Base-by-base conservation (phyloP, 2,329 filamentous ascomycete species). In the Sclerotinia borealis region DNA sequence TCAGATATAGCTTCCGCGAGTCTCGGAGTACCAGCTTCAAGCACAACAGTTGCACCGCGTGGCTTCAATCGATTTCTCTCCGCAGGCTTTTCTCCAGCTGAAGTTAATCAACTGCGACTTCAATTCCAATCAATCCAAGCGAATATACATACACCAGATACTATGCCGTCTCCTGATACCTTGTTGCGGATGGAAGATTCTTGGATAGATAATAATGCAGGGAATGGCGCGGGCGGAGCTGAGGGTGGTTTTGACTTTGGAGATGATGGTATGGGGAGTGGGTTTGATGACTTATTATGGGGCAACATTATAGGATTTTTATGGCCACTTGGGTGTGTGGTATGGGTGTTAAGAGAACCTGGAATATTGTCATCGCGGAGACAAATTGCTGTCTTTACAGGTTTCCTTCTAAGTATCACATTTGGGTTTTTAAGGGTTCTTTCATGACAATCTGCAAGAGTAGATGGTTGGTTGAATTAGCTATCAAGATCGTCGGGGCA, bases 271-370 rank as follows among this genome's bases (percentile, higher is more conserved):
- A 71, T 66, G 67, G 67, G 75, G 65, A 70, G 75, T 66, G 72
- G 90, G 13, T 79, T 96, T 50, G 93, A 98, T 72, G 88, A 96
- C 72, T 85, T 97, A 79, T 81, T 98, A 64, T 90, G 88, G 77
- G 95, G 93, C 5, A 91, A 95, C 75, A 79, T 96, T 64, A 90
- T 95, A 71, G 95, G 95, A 0, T 99, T 98, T 79, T 90, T 99
- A 75, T 98, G 93, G 85, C 95, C 95, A 4, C 76, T 98, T 11
- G 93, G 91, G 0, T 92, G 91, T 71, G 79, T 93, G 63, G 86
- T 89, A 59, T 97, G 93, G 92, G 79, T 96, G 56, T 83, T 93
- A 68, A 82, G 93, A 65, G 91, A 96, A 75, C 90, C 95, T 64
- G 92, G 91, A 0, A 87, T 98, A 65, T 96, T 92, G 85, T 90